Conservation (phyloP, 306 rosid genomes). For the Psophocarpus tetragonolobus region DNA sequence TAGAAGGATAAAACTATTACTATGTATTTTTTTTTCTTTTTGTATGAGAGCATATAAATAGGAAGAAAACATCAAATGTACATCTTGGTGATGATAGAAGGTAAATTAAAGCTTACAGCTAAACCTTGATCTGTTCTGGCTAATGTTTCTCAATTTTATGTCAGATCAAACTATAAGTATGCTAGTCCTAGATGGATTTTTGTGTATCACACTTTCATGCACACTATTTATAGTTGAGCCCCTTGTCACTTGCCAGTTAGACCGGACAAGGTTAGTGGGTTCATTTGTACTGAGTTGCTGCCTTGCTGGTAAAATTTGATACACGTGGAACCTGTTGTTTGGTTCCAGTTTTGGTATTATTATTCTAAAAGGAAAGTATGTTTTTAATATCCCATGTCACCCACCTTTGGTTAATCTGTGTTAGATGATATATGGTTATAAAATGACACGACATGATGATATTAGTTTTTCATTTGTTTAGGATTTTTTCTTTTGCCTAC, state of each 20-base stretch:
- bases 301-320: conserved; percentile 11
- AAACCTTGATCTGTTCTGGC: not conserved
- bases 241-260: conserved; percentile 2
- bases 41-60: not conserved
- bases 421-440: not conserved
- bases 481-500: not conserved
- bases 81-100: not conserved
- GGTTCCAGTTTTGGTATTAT: conserved; percentile 2
- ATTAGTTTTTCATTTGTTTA: not conserved
- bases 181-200: conserved; percentile 12
- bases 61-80: not conserved
- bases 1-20: not conserved
- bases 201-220: not conserved
- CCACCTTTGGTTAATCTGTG: not conserved
- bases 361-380: not conserved
- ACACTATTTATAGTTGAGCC: not conserved
- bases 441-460: not conserved
- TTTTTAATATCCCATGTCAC: not conserved
- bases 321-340: not conserved
- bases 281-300: conserved; percentile 3
- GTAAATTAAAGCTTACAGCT: not conserved
- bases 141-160: not conserved
- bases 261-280: not conserved
- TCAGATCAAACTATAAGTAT: conserved; percentile 15
- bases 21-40: not conserved